These are phyloP conservation scores for Cytospora leucostoma DNA, from an alignment of 2,329 filamentous ascomycete species.

Conservation along the genomic window DNA sequence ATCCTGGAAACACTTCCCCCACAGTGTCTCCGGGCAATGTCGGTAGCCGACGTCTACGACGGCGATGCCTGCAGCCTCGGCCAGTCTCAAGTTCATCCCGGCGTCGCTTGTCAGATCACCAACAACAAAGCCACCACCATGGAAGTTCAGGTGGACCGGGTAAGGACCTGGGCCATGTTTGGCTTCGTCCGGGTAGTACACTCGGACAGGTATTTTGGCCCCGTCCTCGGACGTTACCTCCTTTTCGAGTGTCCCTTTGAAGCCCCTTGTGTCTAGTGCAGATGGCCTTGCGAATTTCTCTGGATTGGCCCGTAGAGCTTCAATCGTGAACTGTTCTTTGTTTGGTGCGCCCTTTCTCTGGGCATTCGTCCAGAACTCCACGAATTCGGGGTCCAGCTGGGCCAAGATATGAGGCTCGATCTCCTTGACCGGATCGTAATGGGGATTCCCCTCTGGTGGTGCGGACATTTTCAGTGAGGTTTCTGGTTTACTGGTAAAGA, in stretches of 20 bases:
- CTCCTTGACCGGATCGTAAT: conserved; percentile 29
- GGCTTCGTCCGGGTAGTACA: conserved; percentile 38
- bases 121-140: conserved; percentile 43
- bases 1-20: conserved; percentile 42
- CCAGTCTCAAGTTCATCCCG: conserved; percentile 40
- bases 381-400: conserved; percentile 38
- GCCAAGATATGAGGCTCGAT: conserved; percentile 33
- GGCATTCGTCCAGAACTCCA: conserved; percentile 33
- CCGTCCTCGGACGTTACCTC: conserved; percentile 36
- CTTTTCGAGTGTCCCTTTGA: conserved; percentile 34
- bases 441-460: neutral
- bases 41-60: conserved; percentile 45
- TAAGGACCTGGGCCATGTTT: conserved; percentile 37
- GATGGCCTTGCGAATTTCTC: conserved; percentile 33
- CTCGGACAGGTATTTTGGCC: conserved; percentile 34
- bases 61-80: conserved; percentile 39
- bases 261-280: conserved; percentile 35
- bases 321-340: conserved; percentile 32
- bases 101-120: conserved; percentile 39
- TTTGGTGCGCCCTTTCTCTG: conserved; percentile 29
- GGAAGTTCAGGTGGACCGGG: conserved; percentile 40
- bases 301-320: conserved; percentile 37
- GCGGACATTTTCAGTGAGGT: neutral
- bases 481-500: neutral
- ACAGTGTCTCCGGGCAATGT: conserved; percentile 40